Evolutionary conservation across 2,329 filamentous ascomycete genomes (phyloP), one percentile per base, ranked within the genome.

Genomic region (Penicillium brevicompactum): DNA sequence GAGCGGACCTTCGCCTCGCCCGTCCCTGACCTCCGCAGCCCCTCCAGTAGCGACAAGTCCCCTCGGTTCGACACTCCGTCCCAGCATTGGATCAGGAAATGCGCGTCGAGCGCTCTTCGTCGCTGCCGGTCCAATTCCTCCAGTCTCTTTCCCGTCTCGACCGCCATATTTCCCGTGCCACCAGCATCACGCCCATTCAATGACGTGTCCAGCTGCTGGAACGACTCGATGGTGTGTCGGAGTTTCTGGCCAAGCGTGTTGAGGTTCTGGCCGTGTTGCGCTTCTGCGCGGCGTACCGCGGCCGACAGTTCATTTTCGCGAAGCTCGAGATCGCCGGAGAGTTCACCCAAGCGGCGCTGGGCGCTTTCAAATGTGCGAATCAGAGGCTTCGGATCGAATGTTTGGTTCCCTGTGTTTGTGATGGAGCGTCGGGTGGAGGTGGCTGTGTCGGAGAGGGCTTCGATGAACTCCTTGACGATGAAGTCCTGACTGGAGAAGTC

Each of bases 391-490:
- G 94, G 92, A 69, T 99, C 94, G 77, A 99, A 99, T 80, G 81
- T 58, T 78, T 80, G 60, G 51, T 71, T 74, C 53, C 63, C 62
- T 30, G 74, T 64, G 58, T 73, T 67, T 31, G 84, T 82, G 7
- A 84, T 87, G 13, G 92, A 97, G 56, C 90, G 88, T 51, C 94
- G 90, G 68, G 87, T 90, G 21, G 83, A 80, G 34, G 91, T 84
- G 21, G 91, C 90, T 64, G 82, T 89, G 60, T 97, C 92, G 48
- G 93, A 94, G 55, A 99, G 86, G 49, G 88, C 86, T 73, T 99
- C 95, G 66, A 99, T 88, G 72, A 99, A 99, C 78, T 99, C 94
- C 69, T 96, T 92, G 63, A 97, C 93, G 60, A 97, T 97, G 70
- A 97, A 99, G 77, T 97, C 94, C 67, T 90, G 90, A 72, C 82